phyloP scores from a whole-genome alignment of 2,329 filamentous ascomycete species.

The Verticillium klebahnii region DNA sequence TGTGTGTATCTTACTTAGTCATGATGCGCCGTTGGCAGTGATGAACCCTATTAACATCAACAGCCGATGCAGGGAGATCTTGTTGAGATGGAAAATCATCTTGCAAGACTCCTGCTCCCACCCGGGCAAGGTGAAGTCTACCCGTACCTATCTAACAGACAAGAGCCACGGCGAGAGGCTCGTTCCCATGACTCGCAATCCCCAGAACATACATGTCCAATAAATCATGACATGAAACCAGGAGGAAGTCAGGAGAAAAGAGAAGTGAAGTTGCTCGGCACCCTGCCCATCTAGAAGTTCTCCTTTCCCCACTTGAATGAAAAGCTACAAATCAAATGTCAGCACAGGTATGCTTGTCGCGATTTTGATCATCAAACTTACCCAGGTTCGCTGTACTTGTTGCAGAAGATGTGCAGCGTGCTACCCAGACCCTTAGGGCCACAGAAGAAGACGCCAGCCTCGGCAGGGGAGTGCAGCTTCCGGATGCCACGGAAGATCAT shows the following conservation, averaged over 20 bases:
- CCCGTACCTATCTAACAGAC: neutral
- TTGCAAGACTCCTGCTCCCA: neutral
- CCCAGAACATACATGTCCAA: neutral
- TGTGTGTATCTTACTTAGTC: neutral
- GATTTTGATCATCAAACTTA: conserved; percentile 36
- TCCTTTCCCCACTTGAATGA: conserved; percentile 66
- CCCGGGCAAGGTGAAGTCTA: neutral
- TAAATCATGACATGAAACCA: neutral
- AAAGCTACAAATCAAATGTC: conserved; percentile 37
- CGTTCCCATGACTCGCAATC: neutral
- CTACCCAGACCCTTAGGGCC: conserved; percentile 77
- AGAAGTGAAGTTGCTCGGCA: conserved; percentile 19
- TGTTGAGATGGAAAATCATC: conserved; percentile 9
- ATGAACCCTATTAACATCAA: conserved; percentile 11
- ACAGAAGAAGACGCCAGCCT: conserved; percentile 80
- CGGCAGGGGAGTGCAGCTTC: conserved; percentile 69
- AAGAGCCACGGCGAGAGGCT: neutral
- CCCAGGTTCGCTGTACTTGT: conserved; percentile 81
- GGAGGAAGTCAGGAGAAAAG: conserved; percentile 4
- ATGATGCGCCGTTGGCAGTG: neutral
- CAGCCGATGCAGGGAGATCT: conserved; percentile 9
- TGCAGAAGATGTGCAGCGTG: conserved; percentile 75
- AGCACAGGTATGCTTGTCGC: conserved; percentile 10
- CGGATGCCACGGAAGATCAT: conserved; percentile 82
- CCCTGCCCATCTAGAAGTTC: conserved; percentile 49